Conservation (phyloP, 2,329 filamentous ascomycete species). For the Meredithiella fracta region DNA sequence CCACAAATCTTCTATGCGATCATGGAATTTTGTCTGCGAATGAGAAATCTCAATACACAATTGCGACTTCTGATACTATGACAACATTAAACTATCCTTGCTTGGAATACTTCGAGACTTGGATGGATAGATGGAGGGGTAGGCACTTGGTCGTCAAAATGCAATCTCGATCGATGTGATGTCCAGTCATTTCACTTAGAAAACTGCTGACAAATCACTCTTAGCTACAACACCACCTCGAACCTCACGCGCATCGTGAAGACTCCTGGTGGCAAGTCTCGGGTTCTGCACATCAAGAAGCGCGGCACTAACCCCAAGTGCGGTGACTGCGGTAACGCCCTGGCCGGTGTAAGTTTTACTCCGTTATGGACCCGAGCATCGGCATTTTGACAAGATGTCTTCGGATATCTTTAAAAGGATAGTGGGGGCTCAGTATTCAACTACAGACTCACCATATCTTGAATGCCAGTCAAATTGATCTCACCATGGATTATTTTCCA, state of each 20-base stretch:
- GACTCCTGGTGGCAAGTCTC: slow-evolving; percentile 90
- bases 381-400: slow-evolving; percentile 3
- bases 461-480: slow-evolving; percentile 1
- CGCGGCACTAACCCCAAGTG: slow-evolving; percentile 95
- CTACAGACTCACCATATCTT: background rate
- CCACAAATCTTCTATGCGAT: no score
- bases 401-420: background rate
- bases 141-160: no score
- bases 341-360: slow-evolving; percentile 76
- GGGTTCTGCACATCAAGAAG: slow-evolving; percentile 99
- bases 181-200: background rate
- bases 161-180: no score
- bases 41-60: no score
- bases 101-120: no score
- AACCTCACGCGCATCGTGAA: slow-evolving; percentile 94
- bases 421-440: background rate
- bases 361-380: slow-evolving; percentile 8
- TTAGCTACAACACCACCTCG: slow-evolving; percentile 91
- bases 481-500: background rate
- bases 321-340: slow-evolving; percentile 96
- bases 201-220: slow-evolving; percentile 3
- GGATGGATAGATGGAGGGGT: no score
- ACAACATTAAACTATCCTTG: background rate
- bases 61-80: background rate
- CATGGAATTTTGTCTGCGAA: no score